Base-by-base conservation (phyloP, 2,329 filamentous ascomycete genomes). In the Mycogone perniciosa region DNA sequence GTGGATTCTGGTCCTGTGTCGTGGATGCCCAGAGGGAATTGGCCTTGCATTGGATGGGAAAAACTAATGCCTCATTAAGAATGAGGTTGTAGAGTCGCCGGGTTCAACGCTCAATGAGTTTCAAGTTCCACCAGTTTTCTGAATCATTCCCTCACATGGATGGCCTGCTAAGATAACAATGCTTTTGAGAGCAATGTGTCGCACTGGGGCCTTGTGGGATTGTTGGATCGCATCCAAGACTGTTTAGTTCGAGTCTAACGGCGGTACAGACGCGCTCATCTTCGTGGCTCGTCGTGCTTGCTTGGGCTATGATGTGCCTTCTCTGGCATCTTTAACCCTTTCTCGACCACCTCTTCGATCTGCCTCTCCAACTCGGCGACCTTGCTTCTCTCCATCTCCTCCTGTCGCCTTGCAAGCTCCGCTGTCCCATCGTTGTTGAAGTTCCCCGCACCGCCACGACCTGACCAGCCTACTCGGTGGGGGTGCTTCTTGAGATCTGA, bases 381-480 rank as follows among this genome's bases (percentile, higher is more conserved):
- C 35, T n/a, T 45, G 20, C 49, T n/a, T 13, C 11, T 38, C 68
- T 66, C 43, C 59, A 64, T 59, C 57, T 66, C 52, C 43, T 59
- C 64, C 50, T 42, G 37, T 46, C 59, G 61, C 56, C 62, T 58
- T 13, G 59, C 53, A 31, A 44, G 47, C 56, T 66, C 62, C 44
- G 62, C 61, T n/a, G 57, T 56, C 46, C 60, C 62, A 9, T 59
- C 63, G 40, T 55, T 56, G 41, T 56, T 60, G 68, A 75, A 82
- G 62, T 82, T 82, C 2, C 79, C 80, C 1, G 77, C 77, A n/a
- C 80, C 80, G 27, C 80, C 80, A 5, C 80, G 72, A 0, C 80
- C 80, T 13, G 56, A 57, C 45, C 63, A 52, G 0, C 56, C 60
- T 38, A 57, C 56, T 4, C 55, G 50, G 35, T 39, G 40, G 33